Evolutionary conservation across 176 grass and related monocot species (phyloP).

Genomic region (Cocos nucifera): DNA sequence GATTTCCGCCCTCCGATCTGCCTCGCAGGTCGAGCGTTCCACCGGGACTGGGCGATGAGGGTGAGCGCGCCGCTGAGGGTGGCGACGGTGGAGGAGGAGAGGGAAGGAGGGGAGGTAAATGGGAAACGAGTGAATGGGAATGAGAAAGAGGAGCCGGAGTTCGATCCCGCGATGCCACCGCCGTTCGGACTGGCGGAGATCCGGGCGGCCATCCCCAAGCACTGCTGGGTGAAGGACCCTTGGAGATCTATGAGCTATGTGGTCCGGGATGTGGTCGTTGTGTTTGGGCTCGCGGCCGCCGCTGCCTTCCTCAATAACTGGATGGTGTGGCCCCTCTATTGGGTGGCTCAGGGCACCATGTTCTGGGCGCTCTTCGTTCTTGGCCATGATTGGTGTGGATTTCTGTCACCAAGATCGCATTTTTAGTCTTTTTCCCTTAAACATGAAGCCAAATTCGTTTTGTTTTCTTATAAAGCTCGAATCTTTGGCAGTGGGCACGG

Average conservation of each 20-base stretch:
- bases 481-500: conserved; percentile 66
- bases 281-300: conserved; percentile 6
- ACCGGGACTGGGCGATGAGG: neutral
- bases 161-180: conserved; percentile 18
- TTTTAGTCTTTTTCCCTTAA: neutral
- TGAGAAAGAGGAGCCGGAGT: neutral
- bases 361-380: conserved; percentile 21
- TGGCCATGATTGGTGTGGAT: conserved; percentile 15
- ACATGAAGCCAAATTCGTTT: neutral
- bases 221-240: conserved; percentile 14
- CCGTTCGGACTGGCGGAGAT: conserved; percentile 18
- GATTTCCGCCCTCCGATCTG: neutral
- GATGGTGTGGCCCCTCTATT: conserved; percentile 17
- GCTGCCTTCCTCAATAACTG: conserved; percentile 9
- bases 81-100: neutral
- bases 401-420: neutral
- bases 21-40: neutral
- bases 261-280: conserved; percentile 6
- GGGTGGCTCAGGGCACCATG: conserved; percentile 21
- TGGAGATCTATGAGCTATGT: conserved; percentile 23
- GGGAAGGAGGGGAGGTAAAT: neutral
- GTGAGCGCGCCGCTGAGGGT: conserved; percentile 1
- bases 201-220: conserved; percentile 16
- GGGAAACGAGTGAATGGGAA: neutral
- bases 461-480: neutral